These are phyloP conservation scores for Neonectria hederae DNA, from an alignment of 2,329 filamentous ascomycete species.

Conservation along the genomic window DNA sequence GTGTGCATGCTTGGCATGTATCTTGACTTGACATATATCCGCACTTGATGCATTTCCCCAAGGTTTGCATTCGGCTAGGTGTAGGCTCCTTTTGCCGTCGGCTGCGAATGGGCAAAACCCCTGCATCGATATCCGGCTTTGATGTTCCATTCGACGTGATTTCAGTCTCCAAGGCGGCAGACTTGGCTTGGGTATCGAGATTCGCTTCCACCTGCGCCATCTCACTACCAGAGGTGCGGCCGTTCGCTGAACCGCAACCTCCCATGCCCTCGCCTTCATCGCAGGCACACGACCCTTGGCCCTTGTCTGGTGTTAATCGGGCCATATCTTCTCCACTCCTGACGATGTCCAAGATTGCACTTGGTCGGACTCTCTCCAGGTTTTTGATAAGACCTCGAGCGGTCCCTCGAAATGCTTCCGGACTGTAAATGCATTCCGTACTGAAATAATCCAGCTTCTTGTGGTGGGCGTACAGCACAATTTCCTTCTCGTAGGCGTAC, in stretches of 20 bases:
- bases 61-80: constrained; percentile 68
- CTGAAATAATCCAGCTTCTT: constrained; percentile 98
- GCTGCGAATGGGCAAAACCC: constrained; percentile 49
- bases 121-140: constrained; percentile 39
- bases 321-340: constrained; percentile 97
- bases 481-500: constrained; percentile 99
- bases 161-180: constrained; percentile 45
- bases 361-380: constrained; percentile 89
- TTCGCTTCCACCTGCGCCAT: constrained; percentile 82
- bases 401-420: constrained; percentile 94
- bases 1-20: constrained; percentile 91
- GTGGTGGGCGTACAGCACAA: constrained; percentile 96
- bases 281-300: constrained; percentile 48
- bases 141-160: constrained; percentile 40
- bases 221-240: constrained; percentile 74
- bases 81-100: constrained; percentile 41
- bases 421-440: constrained; percentile 98
- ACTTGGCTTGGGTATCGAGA: constrained; percentile 33
- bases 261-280: constrained; percentile 57
- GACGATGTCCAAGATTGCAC: constrained; percentile 94
- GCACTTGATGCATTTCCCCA: constrained; percentile 86
- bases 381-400: constrained; percentile 94
- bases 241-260: constrained; percentile 76
- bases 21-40: constrained; percentile 96
- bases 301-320: constrained; percentile 64